Evolutionary conservation across 257 asterid genomes (phyloP), one percentile per base, ranked within the genome.

Genomic region (Solanum gandarillasii): DNA sequence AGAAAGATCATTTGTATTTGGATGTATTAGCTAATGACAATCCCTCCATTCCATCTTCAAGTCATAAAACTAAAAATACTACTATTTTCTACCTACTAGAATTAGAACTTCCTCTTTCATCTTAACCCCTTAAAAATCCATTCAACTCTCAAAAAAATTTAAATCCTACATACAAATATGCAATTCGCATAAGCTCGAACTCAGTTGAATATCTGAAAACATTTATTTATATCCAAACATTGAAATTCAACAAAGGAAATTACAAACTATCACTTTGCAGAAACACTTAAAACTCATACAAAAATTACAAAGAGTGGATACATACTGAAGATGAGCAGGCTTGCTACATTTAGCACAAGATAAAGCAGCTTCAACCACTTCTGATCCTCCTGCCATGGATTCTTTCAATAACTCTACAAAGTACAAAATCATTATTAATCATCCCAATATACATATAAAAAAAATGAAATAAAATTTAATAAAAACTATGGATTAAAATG

Each of bases 241-340:
- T 39, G 34, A 86, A 60, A 10, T 68, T 73, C 39, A 34, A 41
- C 21, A 38, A 31, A 31, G 21, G n/a, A 55, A 36, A 83, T 16
- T 46, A 72, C 60, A 85, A n/a, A 25, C 74, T 18, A 73, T 67
- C 27, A 70, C 65, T 21, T 83, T 78, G 62, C 62, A 78, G 18
- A 23, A 38, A 75, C 0, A 23, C 55, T 36, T 75, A 38, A 75
- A 75, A 36, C 18, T 36, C 25, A 43, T 29, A 31, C 43, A 87
- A 36, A 35, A 81, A 84, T 35, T 39, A 60, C 74, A 76, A 36
- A 41, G 78, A 90, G 41, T 16, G 70, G 70, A 48, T 32, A 48
- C 98, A 83, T 93, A 96, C 99, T 95, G 98, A 72, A 95, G 98
- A 89, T 90, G 81, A 88, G 99, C 98, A 58, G 98, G 94, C 87